Evolutionary conservation across 2,329 filamentous ascomycete genomes (phyloP).

Genomic region (Microdochium trichocladiopsis): DNA sequence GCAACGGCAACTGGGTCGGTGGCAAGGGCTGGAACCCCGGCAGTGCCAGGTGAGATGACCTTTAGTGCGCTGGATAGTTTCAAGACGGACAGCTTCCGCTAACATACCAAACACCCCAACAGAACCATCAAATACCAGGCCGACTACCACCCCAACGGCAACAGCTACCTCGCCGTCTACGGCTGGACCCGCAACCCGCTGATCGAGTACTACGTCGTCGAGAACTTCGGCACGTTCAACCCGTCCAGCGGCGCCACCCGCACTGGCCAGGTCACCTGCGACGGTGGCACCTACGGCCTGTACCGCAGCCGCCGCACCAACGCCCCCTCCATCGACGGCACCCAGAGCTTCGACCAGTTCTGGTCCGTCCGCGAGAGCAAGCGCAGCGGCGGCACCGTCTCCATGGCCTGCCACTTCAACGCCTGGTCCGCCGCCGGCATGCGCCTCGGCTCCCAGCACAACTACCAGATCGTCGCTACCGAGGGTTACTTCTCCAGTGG

Average conservation of each 20-base stretch:
- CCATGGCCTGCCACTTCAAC: conserved; percentile 20
- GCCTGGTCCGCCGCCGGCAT: conserved; percentile 17
- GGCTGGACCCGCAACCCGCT: conserved; percentile 28
- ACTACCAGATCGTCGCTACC: conserved; percentile 23
- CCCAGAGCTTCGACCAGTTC: conserved; percentile 41
- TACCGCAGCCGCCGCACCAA: conserved; percentile 28
- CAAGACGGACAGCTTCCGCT: conserved; percentile 24
- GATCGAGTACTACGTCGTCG: conserved; percentile 31
- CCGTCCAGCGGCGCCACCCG: conserved; percentile 18
- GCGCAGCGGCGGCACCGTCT: conserved; percentile 31
- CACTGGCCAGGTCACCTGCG: conserved; percentile 20
- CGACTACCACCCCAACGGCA: conserved; percentile 37
- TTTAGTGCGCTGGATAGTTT: too few species aligned
- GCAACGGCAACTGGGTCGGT: conserved; percentile 38
- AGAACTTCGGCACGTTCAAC: conserved; percentile 26
- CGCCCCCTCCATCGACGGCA: conserved; percentile 35
- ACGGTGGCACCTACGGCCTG: conserved; percentile 25
- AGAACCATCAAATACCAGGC: conserved; percentile 43
- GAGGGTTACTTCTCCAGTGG: conserved; percentile 37
- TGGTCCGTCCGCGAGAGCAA: conserved; percentile 42
- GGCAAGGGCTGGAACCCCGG: conserved; percentile 41
- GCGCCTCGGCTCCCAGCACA: conserved; percentile 14
- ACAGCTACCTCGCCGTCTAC: conserved; percentile 39
- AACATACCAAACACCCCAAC: conserved; percentile 18
- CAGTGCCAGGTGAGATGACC: conserved; percentile 6